phyloP scores from a whole-genome alignment of 805 yeast genomes.

The Kluyveromyces lactis region DNA sequence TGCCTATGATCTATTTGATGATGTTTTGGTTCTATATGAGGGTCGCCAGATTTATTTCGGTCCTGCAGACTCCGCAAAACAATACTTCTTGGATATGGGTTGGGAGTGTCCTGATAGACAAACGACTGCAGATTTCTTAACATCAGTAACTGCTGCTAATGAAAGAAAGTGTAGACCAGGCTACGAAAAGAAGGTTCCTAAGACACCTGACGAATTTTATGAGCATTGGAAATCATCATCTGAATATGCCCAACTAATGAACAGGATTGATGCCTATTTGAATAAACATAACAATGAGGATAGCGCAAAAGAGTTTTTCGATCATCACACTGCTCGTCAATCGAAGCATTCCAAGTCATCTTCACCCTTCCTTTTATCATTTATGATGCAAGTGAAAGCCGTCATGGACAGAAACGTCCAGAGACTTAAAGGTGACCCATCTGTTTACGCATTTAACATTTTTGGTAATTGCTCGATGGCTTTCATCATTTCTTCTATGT shows the following conservation, averaged over 20 bases:
- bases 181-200: conserved; percentile 41
- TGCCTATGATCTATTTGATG: conserved; percentile 46
- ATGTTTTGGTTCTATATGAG: conserved; percentile 44
- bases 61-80: conserved; percentile 36
- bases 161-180: conserved; percentile 41
- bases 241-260: conserved; percentile 32
- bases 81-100: conserved; percentile 46
- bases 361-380: conserved; percentile 44
- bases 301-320: conserved; percentile 12
- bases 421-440: conserved; percentile 41
- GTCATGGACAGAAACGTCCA: conserved; percentile 36
- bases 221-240: conserved; percentile 43
- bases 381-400: conserved; percentile 40
- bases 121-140: conserved; percentile 52
- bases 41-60: conserved; percentile 53
- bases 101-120: conserved; percentile 48
- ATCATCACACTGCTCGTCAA: conserved; percentile 41
- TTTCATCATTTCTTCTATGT: conserved; percentile 44
- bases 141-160: conserved; percentile 45
- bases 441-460: conserved; percentile 32
- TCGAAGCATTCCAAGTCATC: conserved; percentile 34
- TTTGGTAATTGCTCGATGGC: conserved; percentile 42
- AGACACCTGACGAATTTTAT: conserved; percentile 43
- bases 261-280: conserved; percentile 34
- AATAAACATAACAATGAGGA: conserved; percentile 3